Percentiles rank a stretch among this genome's conserved stretches.
phyloP scores from a whole-genome alignment of 768 basidiomycete species.

The Arthromyces matolae region DNA sequence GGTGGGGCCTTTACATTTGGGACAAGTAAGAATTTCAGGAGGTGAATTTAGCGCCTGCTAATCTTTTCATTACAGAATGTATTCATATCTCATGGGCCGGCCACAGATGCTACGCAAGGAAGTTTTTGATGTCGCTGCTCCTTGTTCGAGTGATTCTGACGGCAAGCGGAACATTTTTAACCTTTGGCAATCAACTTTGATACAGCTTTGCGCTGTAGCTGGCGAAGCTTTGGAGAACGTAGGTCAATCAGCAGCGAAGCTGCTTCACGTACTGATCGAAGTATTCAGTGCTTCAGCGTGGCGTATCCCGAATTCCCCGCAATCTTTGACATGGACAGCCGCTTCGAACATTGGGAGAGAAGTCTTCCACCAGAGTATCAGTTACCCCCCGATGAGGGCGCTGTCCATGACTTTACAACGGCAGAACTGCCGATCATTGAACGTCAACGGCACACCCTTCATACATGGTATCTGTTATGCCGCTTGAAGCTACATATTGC shows the following conservation, averaged over 20 bases:
- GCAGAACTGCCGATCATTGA: slow-evolving; percentile 30
- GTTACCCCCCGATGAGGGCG: slow-evolving; percentile 25
- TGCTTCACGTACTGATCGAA: neutral
- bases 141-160: slow-evolving; percentile 27
- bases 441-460: slow-evolving; percentile 41
- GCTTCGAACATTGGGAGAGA: slow-evolving; percentile 41
- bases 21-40: slow-evolving; percentile 34
- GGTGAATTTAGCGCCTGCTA: slow-evolving; percentile 6
- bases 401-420: slow-evolving; percentile 23
- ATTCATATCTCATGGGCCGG: slow-evolving; percentile 42
- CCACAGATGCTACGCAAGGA: slow-evolving; percentile 38
- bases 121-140: slow-evolving; percentile 34
- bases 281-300: slow-evolving; percentile 32
- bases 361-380: slow-evolving; percentile 39
- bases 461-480: slow-evolving; percentile 44
- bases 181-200: slow-evolving; percentile 33
- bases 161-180: slow-evolving; percentile 33
- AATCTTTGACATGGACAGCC: slow-evolving; percentile 40
- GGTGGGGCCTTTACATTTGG: slow-evolving; percentile 41
- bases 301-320: slow-evolving; percentile 30
- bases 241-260: slow-evolving; percentile 4
- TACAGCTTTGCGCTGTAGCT: slow-evolving; percentile 36
- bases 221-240: slow-evolving; percentile 42
- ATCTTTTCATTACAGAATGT: slow-evolving; percentile 28
- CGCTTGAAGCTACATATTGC: slow-evolving; percentile 44